A percentile compares a stretch with the other conserved stretches of the same genome.
phyloP scores from a whole-genome alignment of 495 filamentous ascomycete genomes.

The Daldinia caldariorum region DNA sequence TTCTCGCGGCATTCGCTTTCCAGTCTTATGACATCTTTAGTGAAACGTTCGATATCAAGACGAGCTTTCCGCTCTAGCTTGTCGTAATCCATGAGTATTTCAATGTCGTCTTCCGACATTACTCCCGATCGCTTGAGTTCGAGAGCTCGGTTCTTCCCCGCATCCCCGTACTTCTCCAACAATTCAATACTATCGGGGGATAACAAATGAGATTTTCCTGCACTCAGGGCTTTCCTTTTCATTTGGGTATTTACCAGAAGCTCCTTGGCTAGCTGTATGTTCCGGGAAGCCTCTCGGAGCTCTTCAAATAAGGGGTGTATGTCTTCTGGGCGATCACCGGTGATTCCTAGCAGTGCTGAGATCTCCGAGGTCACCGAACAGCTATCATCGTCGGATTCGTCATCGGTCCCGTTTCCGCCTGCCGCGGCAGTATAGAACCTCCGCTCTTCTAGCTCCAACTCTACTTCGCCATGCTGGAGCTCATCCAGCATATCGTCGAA shows the following conservation, averaged over 20 bases:
- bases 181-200: constrained; percentile 40
- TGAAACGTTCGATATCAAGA: constrained; percentile 41
- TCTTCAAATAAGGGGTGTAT: constrained; percentile 46
- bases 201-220: constrained; percentile 43
- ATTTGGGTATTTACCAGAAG: constrained; percentile 45
- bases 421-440: constrained; percentile 41
- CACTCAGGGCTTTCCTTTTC: constrained; percentile 44
- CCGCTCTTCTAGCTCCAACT: constrained; percentile 34
- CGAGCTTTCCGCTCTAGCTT: constrained; percentile 38
- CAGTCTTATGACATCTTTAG: constrained; percentile 28
- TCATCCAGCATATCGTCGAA: constrained; percentile 43
- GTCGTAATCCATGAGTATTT: constrained; percentile 44
- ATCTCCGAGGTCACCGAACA: constrained; percentile 34
- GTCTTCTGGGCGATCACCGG: constrained; percentile 43
- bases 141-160: constrained; percentile 43
- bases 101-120: constrained; percentile 46
- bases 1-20: constrained; percentile 42
- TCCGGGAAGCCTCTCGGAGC: constrained; percentile 41
- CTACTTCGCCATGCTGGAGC: constrained; percentile 34
- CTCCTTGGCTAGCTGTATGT: constrained; percentile 46
- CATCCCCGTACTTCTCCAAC: constrained; percentile 44
- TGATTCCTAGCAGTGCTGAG: constrained; percentile 40
- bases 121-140: constrained; percentile 41
- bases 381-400: constrained; percentile 34
- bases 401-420: constrained; percentile 16